Conservation (phyloP, 1,284 basidiomycete species). For the Baeospora myosura region DNA sequence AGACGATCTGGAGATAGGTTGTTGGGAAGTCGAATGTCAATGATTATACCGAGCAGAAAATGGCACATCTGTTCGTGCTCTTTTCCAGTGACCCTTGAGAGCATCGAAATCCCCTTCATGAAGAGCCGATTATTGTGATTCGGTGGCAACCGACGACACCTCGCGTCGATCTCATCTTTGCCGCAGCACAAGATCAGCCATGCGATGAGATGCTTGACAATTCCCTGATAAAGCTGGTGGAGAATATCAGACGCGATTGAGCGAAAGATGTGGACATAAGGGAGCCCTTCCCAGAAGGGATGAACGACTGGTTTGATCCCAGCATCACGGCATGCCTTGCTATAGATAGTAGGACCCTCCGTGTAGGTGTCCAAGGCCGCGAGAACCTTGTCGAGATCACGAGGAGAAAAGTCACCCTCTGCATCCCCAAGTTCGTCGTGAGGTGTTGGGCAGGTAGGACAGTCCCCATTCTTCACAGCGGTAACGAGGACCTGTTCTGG, state of each 20-base stretch:
- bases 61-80: conserved; percentile 17
- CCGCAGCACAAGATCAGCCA: conserved; percentile 16
- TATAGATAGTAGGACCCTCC: conserved; percentile 13
- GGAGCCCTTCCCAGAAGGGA: conserved; percentile 33
- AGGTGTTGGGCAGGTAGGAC: neutral
- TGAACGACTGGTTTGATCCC: conserved; percentile 13
- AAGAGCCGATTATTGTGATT: conserved; percentile 23
- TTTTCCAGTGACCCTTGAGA: conserved; percentile 14
- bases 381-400: conserved; percentile 12
- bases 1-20: neutral
- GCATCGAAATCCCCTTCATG: conserved; percentile 19
- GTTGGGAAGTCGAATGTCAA: neutral
- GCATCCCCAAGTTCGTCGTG: neutral
- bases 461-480: neutral
- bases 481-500: conserved; percentile 7
- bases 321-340: conserved; percentile 13
- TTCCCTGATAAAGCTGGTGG: conserved; percentile 31
- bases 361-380: conserved; percentile 15
- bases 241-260: conserved; percentile 35
- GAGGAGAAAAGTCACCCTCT: neutral
- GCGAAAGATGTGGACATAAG: conserved; percentile 25
- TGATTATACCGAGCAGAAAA: conserved; percentile 2
- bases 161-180: conserved; percentile 15
- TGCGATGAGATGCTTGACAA: conserved; percentile 23
- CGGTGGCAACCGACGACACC: conserved; percentile 14